Conservation (phyloP, 2,329 filamentous ascomycete genomes). For the Microcera coccophila region DNA sequence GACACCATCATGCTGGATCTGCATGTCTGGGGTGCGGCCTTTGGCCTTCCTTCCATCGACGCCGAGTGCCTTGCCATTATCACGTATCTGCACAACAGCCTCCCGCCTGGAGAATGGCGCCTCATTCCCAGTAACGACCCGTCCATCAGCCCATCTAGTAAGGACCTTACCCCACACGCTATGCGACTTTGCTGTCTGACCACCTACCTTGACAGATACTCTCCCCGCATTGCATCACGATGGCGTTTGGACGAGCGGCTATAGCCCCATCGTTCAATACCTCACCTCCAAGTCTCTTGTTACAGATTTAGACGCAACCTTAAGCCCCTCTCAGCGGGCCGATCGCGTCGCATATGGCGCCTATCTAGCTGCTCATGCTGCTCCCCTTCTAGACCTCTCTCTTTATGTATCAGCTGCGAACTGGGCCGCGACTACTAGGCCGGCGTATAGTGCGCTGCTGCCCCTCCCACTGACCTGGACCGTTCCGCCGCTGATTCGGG, state of each 20-base stretch:
- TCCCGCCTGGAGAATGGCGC: constrained; percentile 60
- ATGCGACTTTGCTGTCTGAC: constrained; percentile 20
- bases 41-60: constrained; percentile 85
- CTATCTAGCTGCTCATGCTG: constrained; percentile 71
- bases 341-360: constrained; percentile 55
- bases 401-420: constrained; percentile 89
- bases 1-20: constrained; percentile 52
- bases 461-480: constrained; percentile 87
- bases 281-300: constrained; percentile 40
- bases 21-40: constrained; percentile 86
- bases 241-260: constrained; percentile 56
- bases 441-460: constrained; percentile 74
- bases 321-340: constrained; percentile 40
- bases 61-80: constrained; percentile 83
- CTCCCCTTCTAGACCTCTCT: constrained; percentile 75
- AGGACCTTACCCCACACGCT: constrained; percentile 30
- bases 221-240: constrained; percentile 54
- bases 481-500: constrained; percentile 68
- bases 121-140: constrained; percentile 72
- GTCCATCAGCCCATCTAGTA: constrained; percentile 66
- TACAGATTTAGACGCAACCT: constrained; percentile 37
- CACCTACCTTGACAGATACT: constrained; percentile 39
- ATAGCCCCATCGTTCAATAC: constrained; percentile 57
- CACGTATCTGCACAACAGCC: constrained; percentile 65
- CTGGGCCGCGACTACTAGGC: constrained; percentile 72